Conservation (phyloP, 768 basidiomycete species). For the Macrolepiota albuminosa region DNA sequence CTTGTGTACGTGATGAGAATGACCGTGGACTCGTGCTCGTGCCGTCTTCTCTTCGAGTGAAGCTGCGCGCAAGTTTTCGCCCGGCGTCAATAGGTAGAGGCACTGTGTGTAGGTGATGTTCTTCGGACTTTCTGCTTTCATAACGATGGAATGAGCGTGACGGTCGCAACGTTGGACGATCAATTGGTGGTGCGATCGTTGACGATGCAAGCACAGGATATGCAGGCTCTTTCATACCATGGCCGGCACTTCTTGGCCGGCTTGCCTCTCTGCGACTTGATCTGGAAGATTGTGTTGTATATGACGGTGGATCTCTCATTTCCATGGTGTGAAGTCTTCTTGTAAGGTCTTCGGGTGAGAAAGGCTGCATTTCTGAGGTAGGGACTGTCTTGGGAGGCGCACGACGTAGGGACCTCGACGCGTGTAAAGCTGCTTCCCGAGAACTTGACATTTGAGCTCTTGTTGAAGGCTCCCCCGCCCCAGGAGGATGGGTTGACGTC, state of each 20-base stretch:
- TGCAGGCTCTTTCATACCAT: slow-evolving; percentile 9
- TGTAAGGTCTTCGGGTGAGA: slow-evolving; percentile 56
- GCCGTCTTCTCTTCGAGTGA: slow-evolving; percentile 26
- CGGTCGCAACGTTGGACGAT: slow-evolving; percentile 33
- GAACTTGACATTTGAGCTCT: slow-evolving; percentile 24
- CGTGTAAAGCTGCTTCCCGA: slow-evolving; percentile 33
- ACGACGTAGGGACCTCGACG: slow-evolving; percentile 28
- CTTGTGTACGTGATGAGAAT: no score
- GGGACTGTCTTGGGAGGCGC: slow-evolving; percentile 43
- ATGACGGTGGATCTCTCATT: slow-evolving; percentile 20
- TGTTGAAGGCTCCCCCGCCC: slow-evolving; percentile 19
- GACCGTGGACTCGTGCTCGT: slow-evolving; percentile 13
- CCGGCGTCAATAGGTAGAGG: slow-evolving; percentile 28
- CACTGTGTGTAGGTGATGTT: slow-evolving; percentile 18
- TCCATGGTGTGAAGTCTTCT: slow-evolving; percentile 53
- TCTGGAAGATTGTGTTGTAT: slow-evolving; percentile 2
- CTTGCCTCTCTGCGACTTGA: slow-evolving; percentile 8
- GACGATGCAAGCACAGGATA: slow-evolving; percentile 8
- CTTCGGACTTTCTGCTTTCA: slow-evolving; percentile 29
- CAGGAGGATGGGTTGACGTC: slow-evolving; percentile 32
- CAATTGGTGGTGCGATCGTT: slow-evolving; percentile 1
- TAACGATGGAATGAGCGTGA: slow-evolving; percentile 64
- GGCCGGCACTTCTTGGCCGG: slow-evolving; percentile 16
- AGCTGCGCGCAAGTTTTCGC: slow-evolving; percentile 29
- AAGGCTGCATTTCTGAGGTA: slow-evolving; percentile 30